A percentile compares a stretch with the other conserved stretches of the same genome.
Evolutionary conservation across 768 basidiomycete species (phyloP).

Genomic region (Mrakia gelida): DNA sequence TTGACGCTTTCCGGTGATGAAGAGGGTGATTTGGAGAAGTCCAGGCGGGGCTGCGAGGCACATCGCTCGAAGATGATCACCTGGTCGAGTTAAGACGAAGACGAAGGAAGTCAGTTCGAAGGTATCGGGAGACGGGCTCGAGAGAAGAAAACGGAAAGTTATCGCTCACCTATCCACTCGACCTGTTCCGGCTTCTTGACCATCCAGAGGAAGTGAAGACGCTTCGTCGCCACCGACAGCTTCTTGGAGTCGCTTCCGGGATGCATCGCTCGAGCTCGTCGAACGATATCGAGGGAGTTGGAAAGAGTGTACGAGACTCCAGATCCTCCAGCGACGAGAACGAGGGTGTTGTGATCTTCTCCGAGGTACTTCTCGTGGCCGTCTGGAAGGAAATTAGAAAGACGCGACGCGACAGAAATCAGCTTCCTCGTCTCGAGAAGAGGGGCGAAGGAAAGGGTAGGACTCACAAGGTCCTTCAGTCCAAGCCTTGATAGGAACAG

Average conservation of each 20-base stretch:
- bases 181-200: conserved; percentile 30
- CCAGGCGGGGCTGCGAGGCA: conserved; percentile 16
- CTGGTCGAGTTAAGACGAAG: conserved; percentile 5
- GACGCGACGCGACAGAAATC: not conserved
- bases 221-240: conserved; percentile 25
- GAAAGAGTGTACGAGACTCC: conserved; percentile 31
- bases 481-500: conserved; percentile 31
- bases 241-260: conserved; percentile 13
- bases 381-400: conserved; percentile 6
- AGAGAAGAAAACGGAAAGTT: not conserved
- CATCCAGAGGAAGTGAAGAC: conserved; percentile 31
- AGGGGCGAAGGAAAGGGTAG: not conserved
- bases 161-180: not conserved
- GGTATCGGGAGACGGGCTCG: no score
- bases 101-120: no score
- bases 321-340: conserved; percentile 32
- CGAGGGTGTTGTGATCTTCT: conserved; percentile 33
- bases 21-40: conserved; percentile 29
- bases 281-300: conserved; percentile 31
- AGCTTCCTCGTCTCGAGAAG: not conserved
- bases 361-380: conserved; percentile 32
- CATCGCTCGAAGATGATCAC: conserved; percentile 30
- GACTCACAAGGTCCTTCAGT: conserved; percentile 33
- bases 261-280: conserved; percentile 31
- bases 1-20: conserved; percentile 31